Base-by-base conservation (phyloP, 345 rosid species). In the Pugionium cornutum region DNA sequence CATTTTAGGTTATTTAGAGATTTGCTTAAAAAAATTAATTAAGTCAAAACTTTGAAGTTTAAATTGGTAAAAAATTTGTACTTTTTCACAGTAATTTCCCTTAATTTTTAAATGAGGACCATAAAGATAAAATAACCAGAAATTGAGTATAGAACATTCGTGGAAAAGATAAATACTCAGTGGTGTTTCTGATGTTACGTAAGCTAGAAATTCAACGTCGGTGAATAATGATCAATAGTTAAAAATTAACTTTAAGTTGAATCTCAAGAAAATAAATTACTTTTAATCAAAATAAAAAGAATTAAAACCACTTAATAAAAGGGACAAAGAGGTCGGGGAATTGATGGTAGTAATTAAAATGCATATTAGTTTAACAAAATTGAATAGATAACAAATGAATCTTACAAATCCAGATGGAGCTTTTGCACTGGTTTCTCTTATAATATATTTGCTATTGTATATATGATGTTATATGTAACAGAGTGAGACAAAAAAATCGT, bases 401-500 rank as follows among this genome's bases (percentile, higher is more conserved):
- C 59, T 50, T 65, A 29, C 29, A 57, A 33, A 50, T 64, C 41
- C 66, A 72, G 33, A 42, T 72, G 76, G 53, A 72, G 11, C 66
- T 57, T 30, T 72, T 6, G 3, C 1, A 72, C 34, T 72, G 70
- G 76, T 41, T 56, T 33, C 33, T 41, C 36, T 56, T 35, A 9
- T 68, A 10, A 9, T 68, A 32, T 2, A 37, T 65, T 48, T 29
- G 11, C 27, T 11, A 64, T 55, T 53, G 34, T 64, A 49, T 63
- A 54, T 56, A 55, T 63, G 26, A 40, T 55, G 44, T 31, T 48
- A 47, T 62, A 7, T 70, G 37, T 47, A 18, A 47, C 53, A 72
- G 59, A 28, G 44, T 64, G 41, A 64, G 76, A 72, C 76, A 64
- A 49, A 64, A 59, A 72, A 72, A 72, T 72, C 66, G 64, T 72